Evolutionary conservation across 495 filamentous ascomycete genomes (phyloP).

Genomic region (Staphylotrichum longicolle): DNA sequence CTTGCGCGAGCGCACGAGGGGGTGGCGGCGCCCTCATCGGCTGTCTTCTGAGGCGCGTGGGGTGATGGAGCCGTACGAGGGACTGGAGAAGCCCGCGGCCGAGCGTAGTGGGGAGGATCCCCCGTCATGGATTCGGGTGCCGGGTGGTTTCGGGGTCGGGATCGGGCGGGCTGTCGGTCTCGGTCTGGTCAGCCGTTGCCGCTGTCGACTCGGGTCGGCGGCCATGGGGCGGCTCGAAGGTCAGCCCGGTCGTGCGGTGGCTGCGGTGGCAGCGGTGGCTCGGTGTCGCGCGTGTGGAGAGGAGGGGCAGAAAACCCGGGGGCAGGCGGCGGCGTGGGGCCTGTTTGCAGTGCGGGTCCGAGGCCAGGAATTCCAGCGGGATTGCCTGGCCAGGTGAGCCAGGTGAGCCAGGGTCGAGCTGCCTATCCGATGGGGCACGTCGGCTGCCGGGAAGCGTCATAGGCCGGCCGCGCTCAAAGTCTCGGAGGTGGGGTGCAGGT

Average conservation of each 20-base stretch:
- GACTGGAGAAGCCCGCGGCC: constrained; percentile 55
- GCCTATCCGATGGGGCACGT: neutral
- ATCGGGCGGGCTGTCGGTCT: constrained; percentile 10
- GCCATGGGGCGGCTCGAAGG: constrained; percentile 22
- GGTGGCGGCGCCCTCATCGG: constrained; percentile 26
- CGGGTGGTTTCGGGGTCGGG: constrained; percentile 10
- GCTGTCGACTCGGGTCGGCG: constrained; percentile 17
- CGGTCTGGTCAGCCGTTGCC: constrained; percentile 18
- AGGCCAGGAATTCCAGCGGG: constrained; percentile 15
- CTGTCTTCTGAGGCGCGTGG: constrained; percentile 24
- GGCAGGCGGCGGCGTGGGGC: constrained; percentile 16
- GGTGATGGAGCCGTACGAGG: constrained; percentile 58
- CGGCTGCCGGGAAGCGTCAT: constrained; percentile 16
- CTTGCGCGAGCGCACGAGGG: constrained; percentile 24
- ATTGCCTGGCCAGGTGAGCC: neutral
- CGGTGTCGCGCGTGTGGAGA: constrained; percentile 4
- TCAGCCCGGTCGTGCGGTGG: constrained; percentile 3
- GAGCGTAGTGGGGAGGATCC: constrained; percentile 57
- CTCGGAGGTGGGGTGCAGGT: neutral
- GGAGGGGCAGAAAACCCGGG: constrained; percentile 16
- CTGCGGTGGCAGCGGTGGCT: neutral
- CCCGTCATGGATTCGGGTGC: constrained; percentile 49
- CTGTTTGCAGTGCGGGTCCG: constrained; percentile 15
- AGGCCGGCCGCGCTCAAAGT: constrained; percentile 8
- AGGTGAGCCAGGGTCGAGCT: neutral